Base-by-base conservation (phyloP, 768 basidiomycete genomes). In the Hirschioporus abietinus region DNA sequence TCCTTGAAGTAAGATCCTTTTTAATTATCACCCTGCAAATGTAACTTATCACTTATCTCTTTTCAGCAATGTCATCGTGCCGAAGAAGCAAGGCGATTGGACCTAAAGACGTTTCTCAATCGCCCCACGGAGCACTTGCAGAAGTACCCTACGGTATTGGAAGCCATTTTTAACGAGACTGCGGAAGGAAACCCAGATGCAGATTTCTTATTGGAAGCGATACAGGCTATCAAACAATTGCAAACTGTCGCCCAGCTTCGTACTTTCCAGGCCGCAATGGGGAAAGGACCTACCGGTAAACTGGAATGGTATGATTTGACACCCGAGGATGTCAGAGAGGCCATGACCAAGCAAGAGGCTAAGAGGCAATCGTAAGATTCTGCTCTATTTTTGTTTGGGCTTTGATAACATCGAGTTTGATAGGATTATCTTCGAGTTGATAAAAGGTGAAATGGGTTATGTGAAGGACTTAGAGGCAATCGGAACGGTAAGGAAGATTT, bases 381-480 rank as follows among this genome's bases (percentile, higher is more conserved):
- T 67, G 25, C 34, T 65, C 35, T 57, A 63, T 65, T 12, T 18
- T 7, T 62, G 18, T 26, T 6, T 12, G 30, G 42, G 10, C 20
- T 25, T 57, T 60, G 20, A 18, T 12, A 35, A 64, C 60, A 1
- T 25, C 17, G 30, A 66, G 24, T 66, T 68, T 18, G 12, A 42
- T 69, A 95, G 93, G 59, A 88, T 95, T 72, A 95, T 96, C 63
- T 97, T 96, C 72, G 95, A 97, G 79, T 76, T 96, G 68, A 96
- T 97, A 76, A 93, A 96, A 76, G 92, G 92, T 69, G 95, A 97
- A 76, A 96, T 96, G 93, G 87, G 88, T 27, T 97, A 96, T 73
- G 95, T 96, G 27, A 92, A 89, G 71, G 95, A 97, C 80, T 77
- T 97, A 67, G 92, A 95, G 76, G 91, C 89, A 65, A 90, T 97